Conservation (phyloP, 768 basidiomycete genomes). For the Agrocybe pediades region DNA sequence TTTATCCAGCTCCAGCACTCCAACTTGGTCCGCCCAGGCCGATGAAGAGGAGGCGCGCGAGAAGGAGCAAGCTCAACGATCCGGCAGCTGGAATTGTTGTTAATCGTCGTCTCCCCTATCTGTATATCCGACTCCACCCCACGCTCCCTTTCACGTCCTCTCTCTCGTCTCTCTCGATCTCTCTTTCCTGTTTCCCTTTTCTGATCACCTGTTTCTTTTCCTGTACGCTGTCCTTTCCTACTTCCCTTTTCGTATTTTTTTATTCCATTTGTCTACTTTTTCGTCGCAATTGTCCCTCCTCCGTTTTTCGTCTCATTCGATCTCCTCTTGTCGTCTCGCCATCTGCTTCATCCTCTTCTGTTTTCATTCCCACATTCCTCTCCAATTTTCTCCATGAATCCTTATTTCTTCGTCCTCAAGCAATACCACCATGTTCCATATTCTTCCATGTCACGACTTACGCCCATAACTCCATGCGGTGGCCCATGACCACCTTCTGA, state of each 20-base stretch:
- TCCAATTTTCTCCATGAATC: constrained; percentile 21
- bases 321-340: constrained; percentile 8
- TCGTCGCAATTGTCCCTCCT: constrained; percentile 8
- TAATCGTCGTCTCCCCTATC: constrained; percentile 32
- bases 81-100: constrained; percentile 73
- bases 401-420: constrained; percentile 17
- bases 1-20: constrained; percentile 61
- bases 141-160: constrained; percentile 25
- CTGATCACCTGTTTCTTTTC: constrained; percentile 10
- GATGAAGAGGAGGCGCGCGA: constrained; percentile 76
- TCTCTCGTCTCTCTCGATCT: constrained; percentile 15
- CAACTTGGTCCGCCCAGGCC: constrained; percentile 78
- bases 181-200: constrained; percentile 11
- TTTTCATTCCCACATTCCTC: constrained; percentile 13
- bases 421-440: constrained; percentile 25
- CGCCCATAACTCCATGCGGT: constrained; percentile 12
- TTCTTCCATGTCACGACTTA: constrained; percentile 26
- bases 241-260: constrained; percentile 22
- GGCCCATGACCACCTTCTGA: constrained; percentile 24
- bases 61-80: constrained; percentile 51
- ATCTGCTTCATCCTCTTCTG: constrained; percentile 11
- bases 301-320: constrained; percentile 7
- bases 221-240: constrained; percentile 14
- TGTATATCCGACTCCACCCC: constrained; percentile 18
- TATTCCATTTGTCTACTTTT: constrained; percentile 20